Percentiles rank a stretch among this genome's conserved stretches.
Evolutionary conservation across 768 basidiomycete genomes (phyloP).

Genomic region (Gymnopilus dilepis): DNA sequence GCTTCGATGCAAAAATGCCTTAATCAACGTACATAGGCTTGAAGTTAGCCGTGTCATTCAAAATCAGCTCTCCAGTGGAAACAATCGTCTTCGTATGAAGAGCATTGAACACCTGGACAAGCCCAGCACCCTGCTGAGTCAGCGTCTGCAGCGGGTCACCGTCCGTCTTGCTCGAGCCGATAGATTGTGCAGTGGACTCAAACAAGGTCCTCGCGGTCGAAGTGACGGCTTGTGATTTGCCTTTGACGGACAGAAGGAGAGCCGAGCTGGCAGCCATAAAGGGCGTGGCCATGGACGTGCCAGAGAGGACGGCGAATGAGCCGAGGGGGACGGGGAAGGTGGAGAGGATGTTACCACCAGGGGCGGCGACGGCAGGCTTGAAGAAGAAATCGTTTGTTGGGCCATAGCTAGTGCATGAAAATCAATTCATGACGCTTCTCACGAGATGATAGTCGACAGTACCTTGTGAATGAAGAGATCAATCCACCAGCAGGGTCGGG

Average conservation of each 20-base stretch:
- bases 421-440: neutral
- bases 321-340: slow-evolving; percentile 43
- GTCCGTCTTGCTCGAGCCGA: slow-evolving; percentile 51
- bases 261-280: slow-evolving; percentile 49
- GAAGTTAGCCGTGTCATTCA: slow-evolving; percentile 70
- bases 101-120: slow-evolving; percentile 64
- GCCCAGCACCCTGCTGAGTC: slow-evolving; percentile 59
- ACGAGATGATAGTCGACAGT: neutral
- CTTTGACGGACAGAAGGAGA: slow-evolving; percentile 43
- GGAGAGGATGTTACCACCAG: slow-evolving; percentile 54
- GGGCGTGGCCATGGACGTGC: slow-evolving; percentile 47
- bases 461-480: slow-evolving; percentile 56
- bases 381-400: slow-evolving; percentile 65
- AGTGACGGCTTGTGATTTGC: slow-evolving; percentile 33
- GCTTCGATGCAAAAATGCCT: no score
- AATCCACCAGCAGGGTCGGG: slow-evolving; percentile 59
- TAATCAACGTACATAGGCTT: slow-evolving; percentile 41
- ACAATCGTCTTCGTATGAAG: slow-evolving; percentile 56
- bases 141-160: slow-evolving; percentile 56
- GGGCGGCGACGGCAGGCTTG: slow-evolving; percentile 54
- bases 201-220: slow-evolving; percentile 44
- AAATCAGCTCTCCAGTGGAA: slow-evolving; percentile 58
- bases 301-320: slow-evolving; percentile 43
- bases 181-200: slow-evolving; percentile 51
- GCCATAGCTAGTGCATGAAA: slow-evolving; percentile 45